These are phyloP conservation scores for Botrytis byssoidea DNA, from an alignment of 2,329 filamentous ascomycete species.

Conservation along the genomic window DNA sequence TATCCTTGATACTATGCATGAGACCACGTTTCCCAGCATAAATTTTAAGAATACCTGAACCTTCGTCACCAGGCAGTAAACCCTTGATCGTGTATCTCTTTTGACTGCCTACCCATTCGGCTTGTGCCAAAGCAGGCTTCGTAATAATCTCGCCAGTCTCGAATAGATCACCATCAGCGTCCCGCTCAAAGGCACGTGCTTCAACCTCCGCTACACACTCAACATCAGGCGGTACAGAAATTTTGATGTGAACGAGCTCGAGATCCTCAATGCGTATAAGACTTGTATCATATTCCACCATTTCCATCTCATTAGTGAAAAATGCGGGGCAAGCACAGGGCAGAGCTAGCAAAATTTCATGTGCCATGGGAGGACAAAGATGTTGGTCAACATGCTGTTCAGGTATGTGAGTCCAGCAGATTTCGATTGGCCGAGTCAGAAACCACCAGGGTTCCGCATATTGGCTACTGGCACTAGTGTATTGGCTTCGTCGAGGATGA, in stretches of 20 bases:
- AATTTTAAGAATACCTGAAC: constrained; percentile 80
- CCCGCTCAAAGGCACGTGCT: constrained; percentile 73
- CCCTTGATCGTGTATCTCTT: constrained; percentile 96
- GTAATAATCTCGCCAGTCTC: constrained; percentile 84
- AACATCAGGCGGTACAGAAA: constrained; percentile 84
- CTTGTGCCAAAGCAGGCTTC: constrained; percentile 85
- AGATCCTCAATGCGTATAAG: constrained; percentile 82
- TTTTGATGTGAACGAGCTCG: constrained; percentile 87
- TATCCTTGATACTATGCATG: constrained; percentile 97
- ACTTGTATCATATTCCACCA: constrained; percentile 90
- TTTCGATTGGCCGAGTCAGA: constrained; percentile 80
- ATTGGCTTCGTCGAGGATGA: constrained; percentile 74
- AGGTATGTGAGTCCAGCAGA: constrained; percentile 95
- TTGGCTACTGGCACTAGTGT: constrained; percentile 68
- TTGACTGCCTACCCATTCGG: constrained; percentile 82
- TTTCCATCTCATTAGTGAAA: constrained; percentile 76
- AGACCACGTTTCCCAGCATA: constrained; percentile 93
- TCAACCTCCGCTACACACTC: constrained; percentile 93
- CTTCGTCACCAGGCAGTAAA: constrained; percentile 86
- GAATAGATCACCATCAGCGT: constrained; percentile 87
- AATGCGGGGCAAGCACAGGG: constrained; percentile 84
- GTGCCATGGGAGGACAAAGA: constrained; percentile 81
- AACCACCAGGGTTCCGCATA: constrained; percentile 91
- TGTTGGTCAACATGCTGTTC: constrained; percentile 87
- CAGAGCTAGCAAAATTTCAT: constrained; percentile 81